Evolutionary conservation across 2,329 filamentous ascomycete species (phyloP).

Genomic region (Cordyceps javanica): DNA sequence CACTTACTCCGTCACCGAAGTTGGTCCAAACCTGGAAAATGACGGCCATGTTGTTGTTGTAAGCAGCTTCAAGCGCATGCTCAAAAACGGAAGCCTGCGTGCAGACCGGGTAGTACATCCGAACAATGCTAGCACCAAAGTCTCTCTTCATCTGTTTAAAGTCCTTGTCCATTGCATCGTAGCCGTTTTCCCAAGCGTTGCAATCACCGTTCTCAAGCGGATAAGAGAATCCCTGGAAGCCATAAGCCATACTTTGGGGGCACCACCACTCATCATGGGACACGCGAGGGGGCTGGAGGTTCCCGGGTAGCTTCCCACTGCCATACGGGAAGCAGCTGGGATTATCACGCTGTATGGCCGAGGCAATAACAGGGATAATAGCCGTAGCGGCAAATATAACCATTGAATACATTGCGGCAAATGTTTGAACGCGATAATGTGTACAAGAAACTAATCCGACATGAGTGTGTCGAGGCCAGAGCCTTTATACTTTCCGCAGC

Average conservation of each 20-base stretch:
- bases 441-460: too few relatives aligned
- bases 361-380: background rate
- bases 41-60: conserved; percentile 18
- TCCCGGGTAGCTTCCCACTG: conserved; percentile 14
- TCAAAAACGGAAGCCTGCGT: conserved; percentile 16
- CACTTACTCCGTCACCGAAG: conserved; percentile 18
- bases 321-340: conserved; percentile 17
- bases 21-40: conserved; percentile 20
- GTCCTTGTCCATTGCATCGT: conserved; percentile 17
- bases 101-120: conserved; percentile 19
- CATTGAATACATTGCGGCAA: background rate
- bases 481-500: background rate
- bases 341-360: background rate
- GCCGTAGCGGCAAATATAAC: background rate
- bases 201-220: conserved; percentile 18
- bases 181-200: conserved; percentile 13
- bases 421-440: too few relatives aligned
- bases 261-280: conserved; percentile 18
- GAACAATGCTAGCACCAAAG: conserved; percentile 17
- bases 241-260: conserved; percentile 17
- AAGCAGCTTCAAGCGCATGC: conserved; percentile 18
- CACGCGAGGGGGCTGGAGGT: conserved; percentile 12
- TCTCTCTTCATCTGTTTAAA: conserved; percentile 19
- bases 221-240: conserved; percentile 19
- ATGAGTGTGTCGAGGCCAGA: background rate